phyloP scores from a whole-genome alignment of 257 asterid species.

The Anisodus tanguticus region DNA sequence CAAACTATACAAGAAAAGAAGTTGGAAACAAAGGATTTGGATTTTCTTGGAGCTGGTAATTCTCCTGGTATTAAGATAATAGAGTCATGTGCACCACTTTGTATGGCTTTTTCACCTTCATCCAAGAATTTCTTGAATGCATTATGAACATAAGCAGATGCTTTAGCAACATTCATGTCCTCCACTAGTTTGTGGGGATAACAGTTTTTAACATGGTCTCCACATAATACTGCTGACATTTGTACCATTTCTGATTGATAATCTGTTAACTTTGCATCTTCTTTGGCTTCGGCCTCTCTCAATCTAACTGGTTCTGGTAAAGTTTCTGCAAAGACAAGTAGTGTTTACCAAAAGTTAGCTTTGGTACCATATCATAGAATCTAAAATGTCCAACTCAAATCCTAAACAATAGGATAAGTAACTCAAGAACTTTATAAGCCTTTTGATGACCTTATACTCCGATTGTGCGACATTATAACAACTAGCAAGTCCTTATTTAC shows the following conservation, averaged over 20 bases:
- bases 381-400: no score
- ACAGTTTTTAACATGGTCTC: slow-evolving; percentile 52
- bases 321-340: slow-evolving; percentile 45
- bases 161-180: slow-evolving; percentile 63
- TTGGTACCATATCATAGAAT: no score
- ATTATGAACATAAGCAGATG: slow-evolving; percentile 53
- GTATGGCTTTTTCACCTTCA: slow-evolving; percentile 54
- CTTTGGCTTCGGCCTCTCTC: slow-evolving; percentile 59
- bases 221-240: slow-evolving; percentile 67
- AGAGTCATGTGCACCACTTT: slow-evolving; percentile 60
- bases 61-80: slow-evolving; percentile 29
- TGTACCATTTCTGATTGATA: slow-evolving; percentile 76
- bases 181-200: slow-evolving; percentile 53
- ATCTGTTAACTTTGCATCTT: slow-evolving; percentile 60
- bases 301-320: slow-evolving; percentile 55
- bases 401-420: no score
- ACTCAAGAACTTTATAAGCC: no score
- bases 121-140: slow-evolving; percentile 62
- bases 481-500: no score
- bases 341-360: not conserved
- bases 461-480: no score
- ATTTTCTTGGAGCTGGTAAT: slow-evolving; percentile 19
- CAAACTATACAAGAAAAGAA: slow-evolving; percentile 40
- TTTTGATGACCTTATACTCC: no score
- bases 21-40: slow-evolving; percentile 37